phyloP scores from a whole-genome alignment of 1,284 basidiomycete species.

The Pyrrhoderma lamaoense region DNA sequence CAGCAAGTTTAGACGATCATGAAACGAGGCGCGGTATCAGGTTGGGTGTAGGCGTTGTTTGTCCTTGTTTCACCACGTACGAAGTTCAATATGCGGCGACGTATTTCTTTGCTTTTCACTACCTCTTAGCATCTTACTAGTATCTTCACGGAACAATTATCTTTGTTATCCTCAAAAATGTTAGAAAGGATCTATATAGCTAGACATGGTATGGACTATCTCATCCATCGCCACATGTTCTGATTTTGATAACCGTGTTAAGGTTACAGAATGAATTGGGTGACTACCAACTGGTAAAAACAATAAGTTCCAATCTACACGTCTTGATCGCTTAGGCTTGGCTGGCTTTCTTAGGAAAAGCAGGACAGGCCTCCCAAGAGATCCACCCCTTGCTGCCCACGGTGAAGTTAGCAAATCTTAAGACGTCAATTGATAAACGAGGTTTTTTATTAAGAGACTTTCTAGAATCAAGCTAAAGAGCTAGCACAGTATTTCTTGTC shows the following conservation, averaged over 20 bases:
- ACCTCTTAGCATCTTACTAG: neutral
- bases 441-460: neutral
- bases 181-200: slow-evolving; percentile 74
- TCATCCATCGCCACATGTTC: neutral
- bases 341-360: slow-evolving; percentile 52
- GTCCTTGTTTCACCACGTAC: slow-evolving; percentile 3
- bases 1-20: slow-evolving; percentile 21
- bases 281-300: slow-evolving; percentile 53
- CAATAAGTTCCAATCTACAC: neutral
- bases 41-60: slow-evolving; percentile 1
- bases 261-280: slow-evolving; percentile 75
- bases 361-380: slow-evolving; percentile 64
- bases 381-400: slow-evolving; percentile 71
- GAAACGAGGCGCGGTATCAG: neutral
- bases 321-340: too few species aligned
- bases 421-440: neutral
- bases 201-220: slow-evolving; percentile 56
- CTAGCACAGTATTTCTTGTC: slow-evolving; percentile 57
- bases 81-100: neutral
- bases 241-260: slow-evolving; percentile 2
- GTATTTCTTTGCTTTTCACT: neutral
- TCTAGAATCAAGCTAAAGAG: slow-evolving; percentile 69
- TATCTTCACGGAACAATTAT: too few species aligned
- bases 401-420: slow-evolving; percentile 45
- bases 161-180: neutral